Evolutionary conservation across 2,329 filamentous ascomycete genomes (phyloP).

Genomic region (Ceratocystis alfenasii): DNA sequence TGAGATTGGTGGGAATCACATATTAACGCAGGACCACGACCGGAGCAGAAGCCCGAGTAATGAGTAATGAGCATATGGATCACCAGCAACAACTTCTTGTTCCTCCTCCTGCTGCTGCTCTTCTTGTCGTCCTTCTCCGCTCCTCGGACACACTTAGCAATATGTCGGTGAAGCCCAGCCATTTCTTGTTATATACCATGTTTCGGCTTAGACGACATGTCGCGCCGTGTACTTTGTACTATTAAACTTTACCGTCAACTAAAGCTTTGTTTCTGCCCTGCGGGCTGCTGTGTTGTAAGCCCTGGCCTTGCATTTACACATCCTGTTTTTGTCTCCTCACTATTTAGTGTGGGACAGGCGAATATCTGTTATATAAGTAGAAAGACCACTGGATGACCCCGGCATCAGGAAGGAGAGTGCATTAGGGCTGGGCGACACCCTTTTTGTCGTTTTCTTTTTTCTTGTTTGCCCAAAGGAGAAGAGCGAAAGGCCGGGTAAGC

Average conservation of each 20-base stretch:
- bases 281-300: neutral
- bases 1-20: neutral
- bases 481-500: neutral
- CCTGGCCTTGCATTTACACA: neutral
- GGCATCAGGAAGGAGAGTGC: neutral
- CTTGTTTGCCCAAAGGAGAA: neutral
- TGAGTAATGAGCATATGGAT: too few relatives aligned
- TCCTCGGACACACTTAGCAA: neutral
- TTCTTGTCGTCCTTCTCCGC: neutral
- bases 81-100: too few relatives aligned
- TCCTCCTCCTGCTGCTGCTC: too few relatives aligned
- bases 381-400: neutral
- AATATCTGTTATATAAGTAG: neutral
- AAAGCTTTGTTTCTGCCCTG: neutral
- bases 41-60: too few relatives aligned
- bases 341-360: neutral
- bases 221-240: constrained; percentile 1
- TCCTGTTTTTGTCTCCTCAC: neutral
- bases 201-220: constrained; percentile 7
- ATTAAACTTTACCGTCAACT: neutral
- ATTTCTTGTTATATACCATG: constrained; percentile 1
- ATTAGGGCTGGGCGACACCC: constrained; percentile 1
- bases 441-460: too few relatives aligned
- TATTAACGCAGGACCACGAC: too few relatives aligned
- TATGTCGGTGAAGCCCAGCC: constrained; percentile 7